A percentile compares a stretch with the other conserved stretches of the same genome.
These are phyloP conservation scores for Spergularia marina DNA, from an alignment of 148 eudicot species.

Conservation along the genomic window DNA sequence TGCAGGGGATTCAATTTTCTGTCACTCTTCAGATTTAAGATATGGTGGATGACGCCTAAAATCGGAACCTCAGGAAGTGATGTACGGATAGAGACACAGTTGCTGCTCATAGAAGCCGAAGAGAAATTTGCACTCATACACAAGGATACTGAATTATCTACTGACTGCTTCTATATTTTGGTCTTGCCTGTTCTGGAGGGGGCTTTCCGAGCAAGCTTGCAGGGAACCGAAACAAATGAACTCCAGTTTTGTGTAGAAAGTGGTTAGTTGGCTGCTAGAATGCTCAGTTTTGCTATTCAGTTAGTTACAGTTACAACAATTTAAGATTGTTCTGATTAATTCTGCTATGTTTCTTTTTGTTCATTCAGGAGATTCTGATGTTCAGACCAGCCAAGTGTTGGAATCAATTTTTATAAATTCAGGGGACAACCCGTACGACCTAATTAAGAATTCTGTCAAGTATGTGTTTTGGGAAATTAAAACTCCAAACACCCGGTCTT, in stretches of 20 bases:
- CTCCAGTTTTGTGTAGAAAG: slow-evolving; percentile 64
- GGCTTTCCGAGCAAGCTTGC: slow-evolving; percentile 46
- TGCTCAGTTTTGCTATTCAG: not conserved
- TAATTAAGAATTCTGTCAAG: slow-evolving; percentile 50
- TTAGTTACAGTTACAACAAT: not conserved
- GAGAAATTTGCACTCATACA: slow-evolving; percentile 18
- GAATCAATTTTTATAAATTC: slow-evolving; percentile 54
- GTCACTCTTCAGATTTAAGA: slow-evolving; percentile 44
- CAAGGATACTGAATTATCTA: not conserved
- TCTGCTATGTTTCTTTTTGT: not conserved
- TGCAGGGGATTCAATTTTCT: slow-evolving; percentile 41
- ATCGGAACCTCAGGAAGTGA: slow-evolving; percentile 46
- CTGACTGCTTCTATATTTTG: slow-evolving; percentile 33
- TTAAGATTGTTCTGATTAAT: not conserved
- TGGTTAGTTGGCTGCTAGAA: slow-evolving; percentile 32
- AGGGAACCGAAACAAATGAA: slow-evolving; percentile 44
- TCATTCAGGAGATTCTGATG: slow-evolving; percentile 43
- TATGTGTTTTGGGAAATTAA: slow-evolving; percentile 27
- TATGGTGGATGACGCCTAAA: slow-evolving; percentile 64
- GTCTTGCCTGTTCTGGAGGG: slow-evolving; percentile 56
- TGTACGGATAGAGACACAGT: slow-evolving; percentile 42
- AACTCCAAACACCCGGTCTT: not conserved
- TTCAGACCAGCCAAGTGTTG: slow-evolving; percentile 39
- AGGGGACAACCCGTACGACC: slow-evolving; percentile 53
- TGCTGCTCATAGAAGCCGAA: slow-evolving; percentile 41